Evolutionary conservation across 169 alveolate species (phyloP), one percentile per base, ranked within the genome.

Genomic region (Plasmodium coatneyi): DNA sequence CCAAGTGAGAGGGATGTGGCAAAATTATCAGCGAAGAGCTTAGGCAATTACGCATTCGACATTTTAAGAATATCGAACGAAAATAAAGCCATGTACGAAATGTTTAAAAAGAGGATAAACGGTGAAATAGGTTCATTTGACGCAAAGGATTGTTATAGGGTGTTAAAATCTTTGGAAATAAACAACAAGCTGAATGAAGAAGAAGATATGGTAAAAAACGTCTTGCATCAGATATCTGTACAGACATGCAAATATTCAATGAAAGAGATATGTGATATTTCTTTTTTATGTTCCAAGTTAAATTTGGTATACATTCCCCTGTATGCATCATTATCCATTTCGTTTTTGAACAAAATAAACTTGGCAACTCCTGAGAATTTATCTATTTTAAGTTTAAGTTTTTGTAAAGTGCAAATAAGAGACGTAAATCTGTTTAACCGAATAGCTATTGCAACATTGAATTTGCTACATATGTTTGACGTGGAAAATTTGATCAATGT

Each of bases 251-350:
- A 43, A 49, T 89, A 89, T 89, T 89, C 94, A 39, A 19, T 89
- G 5, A 89, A 89, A 80, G 94, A 89, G 81, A 89, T 89, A 60
- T 89, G 94, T 79, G 94, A 89, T 52, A 89, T 89, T 32, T 89
- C 76, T 60, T 89, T 89, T 89, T 41, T 89, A 39, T 89, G 94
- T 89, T 71, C 94, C 2, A 89, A 80, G 81, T 72, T 89, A 46
- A 80, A 78, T 41, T 39, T 89, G 22, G 22, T 89, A 1, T 89
- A 70, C 71, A 89, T 89, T n/a, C 94, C 94, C 5, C 71, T 89
- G 71, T 89, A 79, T 70, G 94, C 94, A 14, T 89, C 94, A 2
- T n/a, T 89, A 54, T 89, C 94, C 52, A 14, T 89, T 41, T 49
- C 90, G 6, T 89, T 89, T 89, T 66, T 89, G 52, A 89, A 89